Percentiles rank a stretch among this genome's conserved stretches.
phyloP scores from a whole-genome alignment of 208 protist genomes.

The Crithidia acanthocephali region DNA sequence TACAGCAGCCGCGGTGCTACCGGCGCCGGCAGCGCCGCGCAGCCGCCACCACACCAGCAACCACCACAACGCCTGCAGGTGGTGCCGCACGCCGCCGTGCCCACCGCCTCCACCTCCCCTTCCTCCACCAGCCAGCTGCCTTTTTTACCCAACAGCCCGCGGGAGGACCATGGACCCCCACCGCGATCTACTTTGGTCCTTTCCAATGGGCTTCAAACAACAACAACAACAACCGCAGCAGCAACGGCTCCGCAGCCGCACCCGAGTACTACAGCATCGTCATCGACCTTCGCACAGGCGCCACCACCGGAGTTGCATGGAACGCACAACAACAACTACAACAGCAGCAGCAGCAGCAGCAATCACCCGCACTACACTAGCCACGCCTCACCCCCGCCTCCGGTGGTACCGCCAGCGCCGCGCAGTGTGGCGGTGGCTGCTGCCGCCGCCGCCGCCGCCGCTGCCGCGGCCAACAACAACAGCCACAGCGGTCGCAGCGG shows the following conservation, averaged over 20 bases:
- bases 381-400: background rate
- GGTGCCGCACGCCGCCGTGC: background rate
- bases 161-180: background rate
- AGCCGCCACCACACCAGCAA: background rate
- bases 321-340: background rate
- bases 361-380: background rate
- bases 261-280: background rate
- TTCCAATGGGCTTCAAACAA: background rate
- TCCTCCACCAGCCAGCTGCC: background rate
- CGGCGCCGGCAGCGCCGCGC: background rate
- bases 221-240: background rate
- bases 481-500: background rate
- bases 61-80: background rate
- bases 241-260: background rate
- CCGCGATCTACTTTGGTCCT: background rate
- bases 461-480: background rate
- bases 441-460: conserved; percentile 15
- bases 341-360: conserved; percentile 6
- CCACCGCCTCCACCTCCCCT: background rate
- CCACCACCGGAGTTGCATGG: background rate
- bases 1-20: background rate
- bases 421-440: conserved; percentile 11
- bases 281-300: background rate
- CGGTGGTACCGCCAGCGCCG: conserved; percentile 9
- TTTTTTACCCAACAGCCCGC: background rate